Base-by-base conservation (phyloP, 2,329 filamentous ascomycete species). In the Ascochyta clinopodiicola region DNA sequence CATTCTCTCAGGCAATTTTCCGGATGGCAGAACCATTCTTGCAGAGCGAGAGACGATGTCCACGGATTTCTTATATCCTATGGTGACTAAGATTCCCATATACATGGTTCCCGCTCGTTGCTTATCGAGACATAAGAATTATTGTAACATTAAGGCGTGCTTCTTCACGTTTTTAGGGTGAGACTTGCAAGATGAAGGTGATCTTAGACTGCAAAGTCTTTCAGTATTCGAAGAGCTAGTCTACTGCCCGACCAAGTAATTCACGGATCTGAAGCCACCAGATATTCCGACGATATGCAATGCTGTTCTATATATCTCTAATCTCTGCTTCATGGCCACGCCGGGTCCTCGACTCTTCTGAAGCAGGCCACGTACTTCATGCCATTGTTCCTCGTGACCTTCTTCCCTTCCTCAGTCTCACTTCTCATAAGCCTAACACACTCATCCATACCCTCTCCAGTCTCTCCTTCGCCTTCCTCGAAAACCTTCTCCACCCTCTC, bases 391-490 rank as follows among this genome's bases (percentile, higher is more conserved):
- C 95, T 86, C 66, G 88, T 86, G 13, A 99, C 95, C 80, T 99
- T 99, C 81, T 96, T 97, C 31, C 93, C 92, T 79, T 99, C 96
- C 76, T 99, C 95, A 3, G 96, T 99, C 78, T 95, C 92, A 32
- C 83, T 84, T 69, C 79, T 83, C 91, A 95, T 96, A 49, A 90
- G 81, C 52, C 78, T 78, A 6, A 94, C 89, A 71, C 89, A 92
- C 60, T 86, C 82, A 72, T 94, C 89, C 27, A 78, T 80, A 54
- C 88, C 86, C 64, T 86, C 82, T 59, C 91, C 89, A 58, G 86
- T 85, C 57, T 87, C 85, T 0, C 82, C 64, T 4, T 96, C 81
- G 52, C 91, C 82, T 78, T 92, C 89, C 25, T 66, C 62, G 49
- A 69, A 69, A 22, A 40, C 44, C 38, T 51, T 61, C 0, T 82